These are phyloP conservation scores for Helicostylum pulchrum DNA, from an alignment of 192 early-diverging fungal genomes.

Conservation along the genomic window DNA sequence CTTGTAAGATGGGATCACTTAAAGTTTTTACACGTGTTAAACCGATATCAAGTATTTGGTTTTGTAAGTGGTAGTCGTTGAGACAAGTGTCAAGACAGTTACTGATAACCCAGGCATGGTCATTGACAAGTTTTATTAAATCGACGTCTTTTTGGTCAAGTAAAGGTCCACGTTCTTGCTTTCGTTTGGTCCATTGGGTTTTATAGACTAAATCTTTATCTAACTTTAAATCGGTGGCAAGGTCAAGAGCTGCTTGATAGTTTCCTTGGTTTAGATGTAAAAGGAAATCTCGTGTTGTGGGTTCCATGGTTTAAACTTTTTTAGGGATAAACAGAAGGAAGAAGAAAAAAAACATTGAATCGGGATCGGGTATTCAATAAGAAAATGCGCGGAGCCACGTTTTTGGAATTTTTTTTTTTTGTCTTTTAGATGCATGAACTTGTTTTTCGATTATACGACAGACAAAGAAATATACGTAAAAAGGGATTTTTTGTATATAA, in stretches of 20 bases:
- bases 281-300: constrained; percentile 48
- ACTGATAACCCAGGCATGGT: constrained; percentile 58
- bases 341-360: no score
- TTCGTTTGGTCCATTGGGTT: constrained; percentile 48
- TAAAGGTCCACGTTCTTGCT: constrained; percentile 25
- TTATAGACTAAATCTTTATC: constrained; percentile 62
- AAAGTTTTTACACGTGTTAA: constrained; percentile 28
- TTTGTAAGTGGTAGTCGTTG: constrained; percentile 28
- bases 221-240: constrained; percentile 51
- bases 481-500: no score
- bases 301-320: constrained; percentile 17
- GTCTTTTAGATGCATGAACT: no score
- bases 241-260: constrained; percentile 52
- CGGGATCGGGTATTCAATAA: no score
- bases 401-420: no score
- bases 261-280: constrained; percentile 48
- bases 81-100: constrained; percentile 45
- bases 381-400: no score
- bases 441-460: no score
- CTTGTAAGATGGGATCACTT: constrained; percentile 26
- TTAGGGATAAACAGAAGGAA: no score
- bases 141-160: constrained; percentile 36
- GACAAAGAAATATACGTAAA: no score
- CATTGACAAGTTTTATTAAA: constrained; percentile 46
- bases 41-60: constrained; percentile 51